Evolutionary conservation across 164 flowering plant species (phyloP), one percentile per base, ranked within the genome.

Genomic region (Umbilicus rupestris): DNA sequence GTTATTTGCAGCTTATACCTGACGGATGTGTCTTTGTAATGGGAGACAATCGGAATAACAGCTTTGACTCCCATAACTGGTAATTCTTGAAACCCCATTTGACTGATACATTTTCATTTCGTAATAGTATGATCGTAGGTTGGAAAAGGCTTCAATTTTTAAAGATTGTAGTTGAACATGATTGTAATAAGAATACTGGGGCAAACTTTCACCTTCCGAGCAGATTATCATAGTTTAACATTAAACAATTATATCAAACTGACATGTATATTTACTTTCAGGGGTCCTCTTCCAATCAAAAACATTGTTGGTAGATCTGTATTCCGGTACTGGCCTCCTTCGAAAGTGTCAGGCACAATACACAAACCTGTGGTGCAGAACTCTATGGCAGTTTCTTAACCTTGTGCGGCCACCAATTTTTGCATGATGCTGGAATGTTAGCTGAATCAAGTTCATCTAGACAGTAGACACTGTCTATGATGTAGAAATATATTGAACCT

Each of bases 11-110:
- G 85, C 62, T 12, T 64, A 82, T 85, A 47, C 86, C 89, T 16
- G 52, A 71, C 59, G 81, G 75, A 31, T 75, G 77, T 78, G 85
- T 85, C 22, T 85, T 41, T 65, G 86, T 85, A 63, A 39, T 85
- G 79, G 89, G 89, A 15, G 89, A 85, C 75, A 80, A 85, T 62
- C 84, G 86, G 1, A 81, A 85, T 63, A 77, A 76, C 59, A 85
- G 86, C 76, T 80, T 35, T 19, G 86, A 85, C 63, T 85, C 86
- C 49, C 85, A 76, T 71, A 55, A 59, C 39, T 85, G 89, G 88
- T 84, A 74, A 75, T 66, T 67, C 52, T 24, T 35, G 30, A 11
- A 31, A 0, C 2, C 22, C 42, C 26, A 39, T 20, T n/a, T 7
- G 7, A 24, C n/a, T 24, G 41, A n/a, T 11, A 4, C 45, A 24